A percentile compares a stretch with the other conserved stretches of the same genome.
Evolutionary conservation across 257 asterid species (phyloP).

Genomic region (Solanum bulbocastanum): DNA sequence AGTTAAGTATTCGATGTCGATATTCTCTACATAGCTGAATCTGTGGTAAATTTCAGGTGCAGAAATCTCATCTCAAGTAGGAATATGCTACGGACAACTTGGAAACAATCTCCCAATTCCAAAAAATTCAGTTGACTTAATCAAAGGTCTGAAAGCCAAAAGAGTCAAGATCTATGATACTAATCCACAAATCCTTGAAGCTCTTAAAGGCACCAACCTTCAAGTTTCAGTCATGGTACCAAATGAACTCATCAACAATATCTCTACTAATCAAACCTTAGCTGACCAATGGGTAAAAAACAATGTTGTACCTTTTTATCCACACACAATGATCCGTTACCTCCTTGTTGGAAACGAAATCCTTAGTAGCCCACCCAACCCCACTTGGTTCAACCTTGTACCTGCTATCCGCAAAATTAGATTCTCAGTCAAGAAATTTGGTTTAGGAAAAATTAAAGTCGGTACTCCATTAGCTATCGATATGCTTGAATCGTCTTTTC

Average conservation of each 20-base stretch:
- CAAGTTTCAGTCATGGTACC: constrained; percentile 89
- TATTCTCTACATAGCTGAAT: background rate
- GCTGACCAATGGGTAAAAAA: constrained; percentile 69
- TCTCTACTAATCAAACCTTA: constrained; percentile 49
- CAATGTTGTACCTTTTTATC: constrained; percentile 63
- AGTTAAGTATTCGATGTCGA: background rate
- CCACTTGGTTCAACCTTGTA: constrained; percentile 83
- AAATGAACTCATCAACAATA: constrained; percentile 49
- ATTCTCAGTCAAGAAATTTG: constrained; percentile 38
- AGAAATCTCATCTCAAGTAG: constrained; percentile 37
- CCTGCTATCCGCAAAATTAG: constrained; percentile 80
- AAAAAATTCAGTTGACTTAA: constrained; percentile 36
- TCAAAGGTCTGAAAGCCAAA: constrained; percentile 48
- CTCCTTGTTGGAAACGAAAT: constrained; percentile 87
- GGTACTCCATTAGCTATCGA: constrained; percentile 91
- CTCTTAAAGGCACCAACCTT: constrained; percentile 47
- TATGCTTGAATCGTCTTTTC: constrained; percentile 57
- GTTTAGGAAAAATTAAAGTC: constrained; percentile 47
- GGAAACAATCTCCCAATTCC: constrained; percentile 76
- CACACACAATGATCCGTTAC: constrained; percentile 67
- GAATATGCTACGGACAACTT: constrained; percentile 89
- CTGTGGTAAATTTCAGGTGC: constrained; percentile 30
- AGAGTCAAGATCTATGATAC: constrained; percentile 74
- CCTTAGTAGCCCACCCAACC: constrained; percentile 50
- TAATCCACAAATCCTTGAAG: constrained; percentile 49